Evolutionary conservation across 2,329 filamentous ascomycete species (phyloP), one percentile per base, ranked within the genome.

Genomic region (Stromatinia cepivora): DNA sequence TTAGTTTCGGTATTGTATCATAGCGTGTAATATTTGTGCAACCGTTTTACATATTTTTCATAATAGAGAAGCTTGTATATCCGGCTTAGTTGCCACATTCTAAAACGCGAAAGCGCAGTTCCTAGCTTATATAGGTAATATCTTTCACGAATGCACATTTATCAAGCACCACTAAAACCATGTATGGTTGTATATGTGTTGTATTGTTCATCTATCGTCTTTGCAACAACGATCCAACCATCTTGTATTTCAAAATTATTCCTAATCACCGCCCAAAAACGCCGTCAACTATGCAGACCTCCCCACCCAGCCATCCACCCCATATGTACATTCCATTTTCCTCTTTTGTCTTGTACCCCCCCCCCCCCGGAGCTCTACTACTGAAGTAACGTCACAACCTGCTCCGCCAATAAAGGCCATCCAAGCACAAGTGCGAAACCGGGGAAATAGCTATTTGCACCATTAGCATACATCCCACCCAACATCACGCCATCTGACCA

Each of bases 381-480:
- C 15, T 63, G 48, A 13, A 8, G 7, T 10, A 13, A 4, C 36
- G 22, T 42, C 9, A 69, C 7, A 7, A 52, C 13, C 36, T 67
- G 56, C 64, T 70, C 64, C 3, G 69, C 64, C 36, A 65, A 42
- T 28, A 70, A 56, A n/a, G 69, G 69, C 69, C 69, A 70, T 22
- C 63, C 56, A 25, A 70, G 64, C 9, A 70, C 54, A 20, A 70
- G 0, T 31, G 69, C 69, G 36, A 67, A 67, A 31, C 56, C 50
- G 3, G 69, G 69, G 25, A 70, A 67, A 34, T 50, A 70, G 25
- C 69, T 70, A 56, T 57, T 15, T 11, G 4, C 3, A 20, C 31
- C 9, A 34, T 69, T 57, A 66, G 59, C 31, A 17, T 48, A 13
- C 1, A 10, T 42, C 17, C 11, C 36, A 25, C 6, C 11, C 34